Base-by-base conservation (phyloP, 495 filamentous ascomycete genomes). In the Tuber calosporum region DNA sequence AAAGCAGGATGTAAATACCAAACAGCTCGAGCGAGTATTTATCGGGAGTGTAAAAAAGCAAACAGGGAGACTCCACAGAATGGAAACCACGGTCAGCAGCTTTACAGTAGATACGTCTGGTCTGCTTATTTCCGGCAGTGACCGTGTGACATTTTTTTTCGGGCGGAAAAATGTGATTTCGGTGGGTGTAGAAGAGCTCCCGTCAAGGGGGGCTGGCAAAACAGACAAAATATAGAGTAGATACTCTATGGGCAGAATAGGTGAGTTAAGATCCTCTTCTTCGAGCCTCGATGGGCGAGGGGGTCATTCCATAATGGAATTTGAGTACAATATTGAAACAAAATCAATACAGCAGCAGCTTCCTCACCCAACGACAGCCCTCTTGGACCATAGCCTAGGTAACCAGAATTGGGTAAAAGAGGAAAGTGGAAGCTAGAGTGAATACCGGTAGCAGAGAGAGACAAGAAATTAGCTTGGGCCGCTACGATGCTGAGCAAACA, bases 1-100 rank as follows among this genome's bases (percentile, higher is more conserved):
- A 40, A 36, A 41, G 34, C 67, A 34, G n/a, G n/a, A 20, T 58
- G 38, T n/a, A 13, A 73, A 20, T 39, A 66, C 9, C 17, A 30
- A 48, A 73, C 48, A 69, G 36, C 34, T 20, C n/a, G 30, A 69
- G 66, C 22, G 66, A 22, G 30, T 71, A 70, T 73, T 70, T 73
- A 71, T 73, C 42, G 71, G 71, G n/a, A 39, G 13, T 20, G 36
- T 20, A 48, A 70, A 70, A 53, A 53, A 58, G 66, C 67, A 70
- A 70, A 40, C 20, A 70, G 41, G 13, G 42, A 9, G n/a, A 58
- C 41, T 20, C 17, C 72, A 37, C 66, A n/a, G 68, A 58, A n/a
- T n/a, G 38, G 38, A 69, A 68, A 36, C 22, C n/a, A 38, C 71
- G 39, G 62, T 45, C 58, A 72, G 71, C 58, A 41, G 15, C 58